Base-by-base conservation (phyloP, 495 filamentous ascomycete genomes). In the Penicillium longicatenatum region DNA sequence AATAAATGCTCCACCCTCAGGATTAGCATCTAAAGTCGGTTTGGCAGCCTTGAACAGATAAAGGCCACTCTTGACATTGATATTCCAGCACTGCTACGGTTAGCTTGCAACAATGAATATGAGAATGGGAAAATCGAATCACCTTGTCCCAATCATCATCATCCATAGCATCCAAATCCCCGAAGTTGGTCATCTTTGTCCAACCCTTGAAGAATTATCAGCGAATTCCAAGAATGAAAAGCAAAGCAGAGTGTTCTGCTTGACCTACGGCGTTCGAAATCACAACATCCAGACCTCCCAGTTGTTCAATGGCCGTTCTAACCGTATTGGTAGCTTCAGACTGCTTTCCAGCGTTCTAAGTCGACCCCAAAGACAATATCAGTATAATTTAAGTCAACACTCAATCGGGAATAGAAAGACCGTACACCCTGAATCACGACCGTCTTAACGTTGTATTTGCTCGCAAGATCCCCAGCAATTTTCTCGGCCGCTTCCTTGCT, bases 121-220 rank as follows among this genome's bases (percentile, higher is more conserved):
- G 21, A n/a, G 11, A 11, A 22, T 2, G 21, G 16, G 16, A 20
- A 8, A 22, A 30, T 44, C 5, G 0, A 17, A 4, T 53, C 72
- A 86, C 84, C 73, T 81, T 87, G 60, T 90, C 87, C 88, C 89
- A 92, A 30, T 91, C 89, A 6, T 80, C 80, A 26, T 86, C 80
- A 31, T 74, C 73, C 68, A 87, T 77, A 6, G 84, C 81, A 61
- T 85, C 72, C 20, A 92, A 73, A 64, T 91, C 85, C n/a, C 54
- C 68, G 59, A 89, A 91, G 11, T 70, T 72, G 12, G 82, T 78
- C 50, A 89, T 81, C 62, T 84, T 82, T 0, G 87, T 89, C 82
- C 84, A 89, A 6, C 86, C 86, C 85, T 89, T 29, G 10, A 17
- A 9, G 19, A 44, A 21, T 17, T 43, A 45, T 54, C 41, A 54